Base-by-base conservation (phyloP, 176 grass and related monocot genomes). In the Triticum aestivum region DNA sequence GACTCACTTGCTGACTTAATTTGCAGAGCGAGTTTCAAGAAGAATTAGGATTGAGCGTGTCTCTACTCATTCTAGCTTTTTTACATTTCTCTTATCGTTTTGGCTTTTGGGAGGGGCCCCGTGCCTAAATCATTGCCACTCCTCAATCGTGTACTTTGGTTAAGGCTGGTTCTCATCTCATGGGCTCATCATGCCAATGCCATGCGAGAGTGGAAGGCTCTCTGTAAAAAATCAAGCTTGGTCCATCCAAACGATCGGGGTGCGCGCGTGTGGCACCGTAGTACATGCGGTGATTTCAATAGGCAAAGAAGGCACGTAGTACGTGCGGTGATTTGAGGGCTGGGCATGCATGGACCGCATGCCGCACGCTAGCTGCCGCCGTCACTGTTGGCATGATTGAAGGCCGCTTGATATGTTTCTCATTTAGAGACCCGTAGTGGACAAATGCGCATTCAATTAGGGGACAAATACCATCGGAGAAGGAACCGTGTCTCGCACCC, bases 81-180 rank as follows among this genome's bases (percentile, higher is more conserved):
- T 42, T 75, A 61, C 5, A 5, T 71, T 63, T 44, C 23, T 29
- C 44, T 67, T 49, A 78, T 79, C 73, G 13, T 79, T 34, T 66
- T 76, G 44, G 24, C 29, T 71, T 74, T 79, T n/a, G 66, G 15
- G 84, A 47, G 34, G 84, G 78, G n/a, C 26, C 56, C 34, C 18
- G 18, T 73, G 33, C 66, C 67, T 73, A 75, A 86, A 89, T 89
- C 79, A 86, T 89, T 86, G 73, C 44, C 42, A 66, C 86, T 45
- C 83, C 45, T 12, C 58, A 27, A 42, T 68, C 66, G 73, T 89
- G 90, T 89, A 86, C 90, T 86, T 89, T 8, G 74, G 81, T 61
- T 61, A 73, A 45, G 61, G 58, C 21, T 75, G 81, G 39, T 67
- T 52, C 49, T 52, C 89, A 78, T 52, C 49, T 52, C 89, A 78